These are phyloP conservation scores for Artemisia argyi DNA, from an alignment of 129 eudicot genomes.

Conservation along the genomic window DNA sequence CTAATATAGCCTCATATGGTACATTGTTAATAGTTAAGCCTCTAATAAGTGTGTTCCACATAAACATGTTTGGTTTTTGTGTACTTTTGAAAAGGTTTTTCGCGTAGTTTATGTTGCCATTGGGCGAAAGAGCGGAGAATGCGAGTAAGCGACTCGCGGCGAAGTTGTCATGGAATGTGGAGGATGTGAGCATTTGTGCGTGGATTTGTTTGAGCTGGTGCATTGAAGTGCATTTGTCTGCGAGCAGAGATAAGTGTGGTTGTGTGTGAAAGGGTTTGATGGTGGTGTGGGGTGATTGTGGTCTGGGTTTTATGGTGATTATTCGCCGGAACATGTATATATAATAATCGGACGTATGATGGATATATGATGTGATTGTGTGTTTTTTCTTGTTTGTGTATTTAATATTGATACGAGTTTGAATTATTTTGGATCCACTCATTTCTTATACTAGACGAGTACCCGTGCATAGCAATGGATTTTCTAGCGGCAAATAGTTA, in stretches of 20 bases:
- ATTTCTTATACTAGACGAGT: too few species aligned
- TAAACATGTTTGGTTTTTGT: constrained; percentile 58
- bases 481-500: too few species aligned
- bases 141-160: constrained; percentile 78
- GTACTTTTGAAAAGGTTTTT: constrained; percentile 37
- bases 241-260: constrained; percentile 50
- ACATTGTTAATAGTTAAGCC: constrained; percentile 52
- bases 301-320: constrained; percentile 18
- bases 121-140: constrained; percentile 59
- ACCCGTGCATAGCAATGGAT: too few species aligned
- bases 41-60: constrained; percentile 88
- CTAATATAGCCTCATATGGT: constrained; percentile 46
- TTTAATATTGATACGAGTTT: too few species aligned
- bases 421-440: too few species aligned
- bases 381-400: too few species aligned
- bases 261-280: constrained; percentile 17
- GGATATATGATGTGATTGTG: too few species aligned
- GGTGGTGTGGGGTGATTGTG: constrained; percentile 19
- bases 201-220: constrained; percentile 69
- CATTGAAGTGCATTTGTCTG: constrained; percentile 76
- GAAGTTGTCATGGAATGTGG: constrained; percentile 69
- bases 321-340: constrained; percentile 46
- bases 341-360: too few species aligned
- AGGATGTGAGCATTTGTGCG: constrained; percentile 73
- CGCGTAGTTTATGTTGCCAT: constrained; percentile 60